Base-by-base conservation (phyloP, 1,139 yeast genomes). In the Yamadazyma blattariae region DNA sequence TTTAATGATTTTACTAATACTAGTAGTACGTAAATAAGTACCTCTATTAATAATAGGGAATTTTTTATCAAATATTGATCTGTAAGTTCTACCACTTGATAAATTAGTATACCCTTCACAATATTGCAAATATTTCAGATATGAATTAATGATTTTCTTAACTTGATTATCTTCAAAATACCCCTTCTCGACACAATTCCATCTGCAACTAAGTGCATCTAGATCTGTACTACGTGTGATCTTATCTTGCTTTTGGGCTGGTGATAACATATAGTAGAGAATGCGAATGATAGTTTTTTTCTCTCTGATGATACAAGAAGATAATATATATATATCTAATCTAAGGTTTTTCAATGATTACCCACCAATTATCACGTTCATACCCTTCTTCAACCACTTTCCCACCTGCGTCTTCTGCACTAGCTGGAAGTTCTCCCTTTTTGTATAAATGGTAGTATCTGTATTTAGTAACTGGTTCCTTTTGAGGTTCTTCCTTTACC, bases 331-430 rank as follows among this genome's bases (percentile, higher is more conserved):
- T 13, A 15, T 13, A n/a, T 5, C 10, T 24, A 24, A 13, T n/a
- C 25, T 32, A 37, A 8, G 30, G 35, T 41, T 49, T 61, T 44
- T 45, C 56, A 5, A 65, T 46, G 2, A 69, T 56, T 2, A 63
- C 61, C 87, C 96, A 92, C 97, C 98, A 92, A 54, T 92, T 92
- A 54, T 94, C 98, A 50, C 75, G 77, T 54, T 92, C 97, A 53
- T 90, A 94, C 1, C 99, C 99, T 34, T 75, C 66, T 22, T 75
- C 78, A 0, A 84, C 68, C 1, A 90, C 66, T 3, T 42, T 47
- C 34, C 69, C 63, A 1, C 94, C 94, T 0, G 96, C 95, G 16
- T 53, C 53, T 16, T 50, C 54, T 12, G 87, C 84, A 51, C 89
- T 87, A 4, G 71, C 74, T 32, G 74, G 82, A 30, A 92, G 66